Percentiles rank a stretch among this genome's conserved stretches.
phyloP scores from a whole-genome alignment of 371 early-diverging fungal genomes.

The Mortierella sp. region DNA sequence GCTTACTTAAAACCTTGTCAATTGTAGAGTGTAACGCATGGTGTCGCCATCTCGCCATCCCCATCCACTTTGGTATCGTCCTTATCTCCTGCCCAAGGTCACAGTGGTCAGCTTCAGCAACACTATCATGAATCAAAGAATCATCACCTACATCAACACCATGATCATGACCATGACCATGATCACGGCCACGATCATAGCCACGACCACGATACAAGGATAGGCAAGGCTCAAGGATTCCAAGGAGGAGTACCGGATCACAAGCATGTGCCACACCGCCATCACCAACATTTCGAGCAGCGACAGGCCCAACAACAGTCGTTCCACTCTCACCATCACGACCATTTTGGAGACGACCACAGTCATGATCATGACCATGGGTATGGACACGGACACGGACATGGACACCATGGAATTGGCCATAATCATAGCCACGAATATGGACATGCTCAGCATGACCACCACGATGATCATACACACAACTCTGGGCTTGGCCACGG shows the following conservation, averaged over 20 bases:
- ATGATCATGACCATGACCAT: too few species aligned
- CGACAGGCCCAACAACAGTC: slow-evolving; percentile 6
- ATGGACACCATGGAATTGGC: slow-evolving; percentile 22
- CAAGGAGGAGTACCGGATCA: slow-evolving; percentile 11
- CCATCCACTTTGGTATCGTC: not conserved
- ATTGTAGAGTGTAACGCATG: slow-evolving; percentile 13
- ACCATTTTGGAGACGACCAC: slow-evolving; percentile 16
- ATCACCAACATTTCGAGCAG: slow-evolving; percentile 16
- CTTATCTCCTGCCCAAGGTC: slow-evolving; percentile 22
- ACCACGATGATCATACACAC: slow-evolving; percentile 1
- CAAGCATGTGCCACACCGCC: slow-evolving; percentile 23
- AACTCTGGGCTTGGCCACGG: slow-evolving; percentile 6
- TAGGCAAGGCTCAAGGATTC: slow-evolving; percentile 6
- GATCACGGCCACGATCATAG: too few species aligned
- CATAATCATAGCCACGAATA: slow-evolving; percentile 35
- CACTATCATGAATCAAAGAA: slow-evolving; percentile 12
- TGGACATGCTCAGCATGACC: slow-evolving; percentile 19
- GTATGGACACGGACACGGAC: slow-evolving; percentile 30
- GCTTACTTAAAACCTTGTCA: not conserved
- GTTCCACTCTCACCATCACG: slow-evolving; percentile 9
- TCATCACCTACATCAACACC: not conserved
- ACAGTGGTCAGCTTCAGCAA: slow-evolving; percentile 15
- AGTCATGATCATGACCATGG: slow-evolving; percentile 31
- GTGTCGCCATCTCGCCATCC: slow-evolving; percentile 22
- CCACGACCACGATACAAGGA: slow-evolving; percentile 1